These are phyloP conservation scores for Phaffomyces thermotolerans DNA, from an alignment of 805 yeast genomes.

Conservation along the genomic window DNA sequence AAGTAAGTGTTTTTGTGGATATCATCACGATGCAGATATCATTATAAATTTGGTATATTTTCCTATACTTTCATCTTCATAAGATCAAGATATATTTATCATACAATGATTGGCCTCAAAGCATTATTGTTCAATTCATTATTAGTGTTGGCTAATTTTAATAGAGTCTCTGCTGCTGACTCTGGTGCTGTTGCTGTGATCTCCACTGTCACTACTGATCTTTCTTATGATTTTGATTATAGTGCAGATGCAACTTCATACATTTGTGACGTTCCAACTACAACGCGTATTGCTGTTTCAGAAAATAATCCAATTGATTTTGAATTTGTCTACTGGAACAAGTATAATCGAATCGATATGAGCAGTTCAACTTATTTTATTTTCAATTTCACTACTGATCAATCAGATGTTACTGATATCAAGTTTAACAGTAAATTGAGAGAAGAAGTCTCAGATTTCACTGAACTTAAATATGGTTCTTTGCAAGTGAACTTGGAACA, in stretches of 20 bases:
- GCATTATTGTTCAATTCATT: too few relatives aligned
- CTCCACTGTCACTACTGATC: neutral
- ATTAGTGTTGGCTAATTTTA: too few relatives aligned
- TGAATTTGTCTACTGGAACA: neutral
- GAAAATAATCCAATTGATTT: neutral
- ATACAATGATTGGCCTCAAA: too few relatives aligned
- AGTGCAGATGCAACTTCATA: neutral
- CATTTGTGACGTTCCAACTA: neutral
- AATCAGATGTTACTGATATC: neutral
- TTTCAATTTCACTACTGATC: neutral
- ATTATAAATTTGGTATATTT: too few relatives aligned
- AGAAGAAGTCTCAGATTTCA: neutral
- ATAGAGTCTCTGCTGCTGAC: too few relatives aligned
- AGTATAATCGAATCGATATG: neutral
- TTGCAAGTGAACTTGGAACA: neutral
- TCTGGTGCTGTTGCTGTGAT: neutral
- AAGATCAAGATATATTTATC: too few relatives aligned
- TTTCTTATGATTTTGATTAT: neutral
- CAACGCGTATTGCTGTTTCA: neutral
- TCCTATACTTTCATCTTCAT: too few relatives aligned
- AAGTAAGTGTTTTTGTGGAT: too few relatives aligned
- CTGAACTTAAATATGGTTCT: neutral
- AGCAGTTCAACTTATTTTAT: neutral
- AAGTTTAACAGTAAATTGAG: neutral
- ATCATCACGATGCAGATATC: too few relatives aligned